These are phyloP conservation scores for Bidens hawaiensis DNA, from an alignment of 140 eudicot genomes.

Conservation along the genomic window DNA sequence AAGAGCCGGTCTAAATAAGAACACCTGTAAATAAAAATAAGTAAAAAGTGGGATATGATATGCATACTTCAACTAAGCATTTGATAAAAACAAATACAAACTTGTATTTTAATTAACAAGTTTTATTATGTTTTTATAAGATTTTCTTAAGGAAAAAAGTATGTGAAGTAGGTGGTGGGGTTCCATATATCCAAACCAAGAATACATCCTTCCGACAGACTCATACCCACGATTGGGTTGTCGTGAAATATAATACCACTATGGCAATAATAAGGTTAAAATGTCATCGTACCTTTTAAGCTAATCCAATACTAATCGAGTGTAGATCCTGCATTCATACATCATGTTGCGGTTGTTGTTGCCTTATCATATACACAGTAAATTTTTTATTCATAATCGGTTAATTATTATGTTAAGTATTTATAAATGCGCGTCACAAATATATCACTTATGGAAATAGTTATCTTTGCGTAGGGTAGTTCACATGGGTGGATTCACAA, in stretches of 20 bases:
- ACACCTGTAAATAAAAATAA: too few relatives aligned
- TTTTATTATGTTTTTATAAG: neutral
- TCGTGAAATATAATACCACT: constrained; percentile 11
- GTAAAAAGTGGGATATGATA: too few relatives aligned
- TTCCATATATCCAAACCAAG: neutral
- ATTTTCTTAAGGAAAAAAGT: neutral
- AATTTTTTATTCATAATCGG: too few relatives aligned
- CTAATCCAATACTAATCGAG: constrained; percentile 28
- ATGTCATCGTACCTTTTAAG: constrained; percentile 40
- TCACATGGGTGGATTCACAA: too few relatives aligned
- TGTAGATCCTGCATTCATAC: constrained; percentile 17
- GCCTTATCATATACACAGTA: neutral
- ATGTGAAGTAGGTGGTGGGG: constrained; percentile 9
- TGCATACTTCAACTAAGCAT: too few relatives aligned
- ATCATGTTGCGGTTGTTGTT: neutral
- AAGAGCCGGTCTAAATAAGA: too few relatives aligned
- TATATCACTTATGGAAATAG: too few relatives aligned
- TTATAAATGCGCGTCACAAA: neutral
- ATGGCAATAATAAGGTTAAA: constrained; percentile 19
- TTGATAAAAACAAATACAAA: too few relatives aligned
- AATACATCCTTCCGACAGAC: constrained; percentile 29
- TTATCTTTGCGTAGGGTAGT: too few relatives aligned
- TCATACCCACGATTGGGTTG: constrained; percentile 29
- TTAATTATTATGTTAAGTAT: too few relatives aligned
- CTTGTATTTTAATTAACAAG: too few relatives aligned